phyloP scores from a whole-genome alignment of 148 eudicot species.

The Silene latifolia region DNA sequence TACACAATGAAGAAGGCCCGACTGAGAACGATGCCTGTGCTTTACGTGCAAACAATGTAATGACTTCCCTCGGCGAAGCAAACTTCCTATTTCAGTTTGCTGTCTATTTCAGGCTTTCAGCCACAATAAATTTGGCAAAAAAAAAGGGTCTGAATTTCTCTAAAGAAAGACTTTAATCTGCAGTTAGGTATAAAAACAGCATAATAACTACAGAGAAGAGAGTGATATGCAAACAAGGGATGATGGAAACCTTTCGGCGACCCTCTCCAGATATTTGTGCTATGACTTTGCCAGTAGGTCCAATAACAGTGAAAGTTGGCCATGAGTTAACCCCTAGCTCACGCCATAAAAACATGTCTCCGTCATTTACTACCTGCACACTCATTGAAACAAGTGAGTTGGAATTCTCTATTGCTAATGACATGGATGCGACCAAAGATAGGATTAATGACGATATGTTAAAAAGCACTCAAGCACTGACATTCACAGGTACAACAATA shows the following conservation, averaged over 20 bases:
- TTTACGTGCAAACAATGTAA: neutral
- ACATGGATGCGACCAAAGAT: neutral
- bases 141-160: neutral
- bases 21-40: neutral
- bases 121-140: neutral
- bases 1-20: neutral
- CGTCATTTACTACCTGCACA: constrained; percentile 90
- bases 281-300: constrained; percentile 82
- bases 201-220: constrained; percentile 2
- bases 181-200: constrained; percentile 5
- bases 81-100: neutral
- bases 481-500: neutral
- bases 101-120: neutral
- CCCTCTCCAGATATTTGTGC: constrained; percentile 95
- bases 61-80: neutral
- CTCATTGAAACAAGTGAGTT: constrained; percentile 7
- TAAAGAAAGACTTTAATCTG: neutral
- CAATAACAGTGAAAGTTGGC: constrained; percentile 89
- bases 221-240: constrained; percentile 7
- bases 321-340: constrained; percentile 91
- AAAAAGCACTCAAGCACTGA: too few species aligned
- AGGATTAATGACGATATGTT: neutral
- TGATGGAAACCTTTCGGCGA: constrained; percentile 65
- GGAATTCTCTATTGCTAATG: neutral
- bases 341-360: constrained; percentile 94